Conservation (phyloP, 148 eudicot genomes). For the Selenicereus undatus region DNA sequence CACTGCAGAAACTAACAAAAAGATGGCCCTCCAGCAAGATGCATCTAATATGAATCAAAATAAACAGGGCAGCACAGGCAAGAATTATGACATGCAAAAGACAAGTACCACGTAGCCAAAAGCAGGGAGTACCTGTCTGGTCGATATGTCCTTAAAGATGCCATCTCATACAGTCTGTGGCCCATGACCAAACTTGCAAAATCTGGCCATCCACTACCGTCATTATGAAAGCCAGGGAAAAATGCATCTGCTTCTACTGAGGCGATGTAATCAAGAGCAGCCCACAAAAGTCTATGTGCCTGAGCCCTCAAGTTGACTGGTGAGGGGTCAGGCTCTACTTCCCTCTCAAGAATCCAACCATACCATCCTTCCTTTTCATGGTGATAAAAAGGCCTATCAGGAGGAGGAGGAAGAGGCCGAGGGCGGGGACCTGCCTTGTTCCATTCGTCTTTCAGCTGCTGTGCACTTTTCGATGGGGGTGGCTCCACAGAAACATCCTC, state of each 20-base stretch:
- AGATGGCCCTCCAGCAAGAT: background rate
- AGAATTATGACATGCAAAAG: slow-evolving; percentile 2
- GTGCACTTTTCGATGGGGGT: slow-evolving; percentile 53
- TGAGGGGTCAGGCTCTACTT: slow-evolving; percentile 74
- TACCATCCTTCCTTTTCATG: slow-evolving; percentile 99
- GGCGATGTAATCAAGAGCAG: slow-evolving; percentile 92
- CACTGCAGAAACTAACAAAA: background rate
- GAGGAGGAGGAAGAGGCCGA: slow-evolving; percentile 96
- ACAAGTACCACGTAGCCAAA: slow-evolving; percentile 1
- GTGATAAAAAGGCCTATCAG: slow-evolving; percentile 76
- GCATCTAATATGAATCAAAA: background rate
- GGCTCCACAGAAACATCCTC: slow-evolving; percentile 35
- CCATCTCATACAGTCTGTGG: slow-evolving; percentile 75
- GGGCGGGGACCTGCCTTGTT: slow-evolving; percentile 95
- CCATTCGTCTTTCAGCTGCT: slow-evolving; percentile 73
- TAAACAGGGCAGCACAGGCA: background rate
- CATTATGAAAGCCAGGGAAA: slow-evolving; percentile 87
- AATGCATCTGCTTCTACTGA: slow-evolving; percentile 91
- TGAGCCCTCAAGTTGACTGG: slow-evolving; percentile 48
- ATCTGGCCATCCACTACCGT: slow-evolving; percentile 86
- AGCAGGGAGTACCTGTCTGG: slow-evolving; percentile 65
- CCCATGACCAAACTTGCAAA: slow-evolving; percentile 98
- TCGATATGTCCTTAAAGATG: slow-evolving; percentile 79
- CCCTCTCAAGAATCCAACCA: slow-evolving; percentile 86
- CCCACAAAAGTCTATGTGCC: slow-evolving; percentile 85